Base-by-base conservation (phyloP, 2,329 filamentous ascomycete species). In the Ophidiomyces ophidiicola region DNA sequence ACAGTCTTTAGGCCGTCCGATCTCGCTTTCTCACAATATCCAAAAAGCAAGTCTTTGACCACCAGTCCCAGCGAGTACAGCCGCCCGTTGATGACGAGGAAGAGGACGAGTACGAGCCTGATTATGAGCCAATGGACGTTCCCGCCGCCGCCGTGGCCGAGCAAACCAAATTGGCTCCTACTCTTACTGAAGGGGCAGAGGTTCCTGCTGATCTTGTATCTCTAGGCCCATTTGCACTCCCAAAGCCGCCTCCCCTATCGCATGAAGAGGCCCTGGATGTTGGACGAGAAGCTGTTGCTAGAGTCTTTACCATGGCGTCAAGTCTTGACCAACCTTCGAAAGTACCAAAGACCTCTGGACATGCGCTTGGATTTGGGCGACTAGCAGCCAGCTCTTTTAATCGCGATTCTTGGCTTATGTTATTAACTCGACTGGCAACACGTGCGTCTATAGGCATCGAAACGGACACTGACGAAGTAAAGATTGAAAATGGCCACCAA, bases 81-180 rank as follows among this genome's bases (percentile, higher is more conserved):
- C 48, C 57, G 48, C 50, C 36, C 30, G 40, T 47, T 23, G 52
- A 50, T 2, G 59, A 58, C 32, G 78, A 80, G 6, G 86, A 93
- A 29, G 87, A 94, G 14, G 85, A 93, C 48, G 84, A 94, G 50
- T 94, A 94, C 53, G 88, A 94, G 52, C 87, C 88, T 0, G 82
- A 92, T 53, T 86, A 85, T 49, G 76, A 80, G 43, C 72, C 80
- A 6, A 75, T 77, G 24, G 84, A 92, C 57, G 42, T 55, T 20
- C 31, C 53, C 15, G 51, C 52, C 2, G 45, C 51, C 26, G 46
- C 45, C 14, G 34, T 46, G 1, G 50, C 49, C 17, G 21, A 39
- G 7, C 25, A 29, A 7, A 15, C 10, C 10, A 50, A 53, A 36
- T 78, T 75, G 1, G 81, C 86, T 52, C 82, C 88, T 53, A 78